Evolutionary conservation across 345 rosid species (phyloP).

Genomic region (Syzygium oleosum): DNA sequence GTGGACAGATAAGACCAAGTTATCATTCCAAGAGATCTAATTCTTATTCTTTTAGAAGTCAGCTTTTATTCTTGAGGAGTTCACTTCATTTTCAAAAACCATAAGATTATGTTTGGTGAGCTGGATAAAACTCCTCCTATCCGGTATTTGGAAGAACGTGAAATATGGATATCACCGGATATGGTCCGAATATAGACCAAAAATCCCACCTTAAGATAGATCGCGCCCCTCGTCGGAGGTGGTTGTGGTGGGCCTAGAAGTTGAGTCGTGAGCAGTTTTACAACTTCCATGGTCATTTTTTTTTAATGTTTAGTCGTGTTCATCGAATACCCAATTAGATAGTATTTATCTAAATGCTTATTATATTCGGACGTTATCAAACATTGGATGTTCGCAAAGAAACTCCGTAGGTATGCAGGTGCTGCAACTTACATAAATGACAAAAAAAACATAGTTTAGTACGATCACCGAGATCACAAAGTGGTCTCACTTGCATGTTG

Average conservation of each 20-base stretch:
- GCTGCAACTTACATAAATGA: not conserved
- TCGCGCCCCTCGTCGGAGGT: accelerated
- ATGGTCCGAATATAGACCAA: too few relatives aligned
- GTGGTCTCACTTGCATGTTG: not conserved
- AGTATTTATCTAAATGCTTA: not conserved
- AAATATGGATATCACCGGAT: too few relatives aligned
- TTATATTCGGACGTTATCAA: not conserved
- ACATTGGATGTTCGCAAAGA: not conserved
- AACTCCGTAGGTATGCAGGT: not conserved
- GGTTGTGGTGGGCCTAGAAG: not conserved
- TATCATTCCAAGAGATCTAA: too few relatives aligned
- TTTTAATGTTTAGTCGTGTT: too few relatives aligned
- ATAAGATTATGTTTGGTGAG: too few relatives aligned
- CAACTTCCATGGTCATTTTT: not conserved
- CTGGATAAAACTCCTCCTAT: too few relatives aligned
- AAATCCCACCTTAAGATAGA: too few relatives aligned
- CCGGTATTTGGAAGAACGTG: too few relatives aligned
- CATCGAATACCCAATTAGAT: not conserved
- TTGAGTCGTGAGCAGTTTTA: not conserved
- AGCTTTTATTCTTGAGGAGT: too few relatives aligned
- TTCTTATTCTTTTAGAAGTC: too few relatives aligned
- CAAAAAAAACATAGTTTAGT: not conserved
- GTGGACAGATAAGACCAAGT: too few relatives aligned
- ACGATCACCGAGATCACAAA: not conserved
- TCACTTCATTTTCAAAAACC: too few relatives aligned